A percentile compares a stretch with the other conserved stretches of the same genome.
Conservation (phyloP, 345 rosid species). For the Arabidopsis suecica region DNA sequence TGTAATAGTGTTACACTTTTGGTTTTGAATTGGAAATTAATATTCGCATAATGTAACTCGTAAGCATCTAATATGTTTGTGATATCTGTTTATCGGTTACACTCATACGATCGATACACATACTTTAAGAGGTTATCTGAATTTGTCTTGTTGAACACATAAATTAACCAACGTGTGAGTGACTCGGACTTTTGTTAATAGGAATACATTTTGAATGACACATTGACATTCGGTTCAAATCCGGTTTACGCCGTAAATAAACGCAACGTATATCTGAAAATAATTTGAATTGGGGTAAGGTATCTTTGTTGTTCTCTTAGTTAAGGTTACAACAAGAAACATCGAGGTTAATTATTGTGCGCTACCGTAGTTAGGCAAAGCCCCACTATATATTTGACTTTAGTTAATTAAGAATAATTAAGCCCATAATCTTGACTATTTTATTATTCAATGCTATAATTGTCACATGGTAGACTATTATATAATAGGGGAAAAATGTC, state of each 20-base stretch:
- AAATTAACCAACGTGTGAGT: too few species aligned
- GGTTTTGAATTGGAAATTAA: not conserved
- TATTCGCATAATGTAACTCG: not conserved
- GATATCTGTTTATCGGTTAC: too few species aligned
- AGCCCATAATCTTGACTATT: constrained; percentile 29
- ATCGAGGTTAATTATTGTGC: not conserved
- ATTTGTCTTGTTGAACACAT: too few species aligned
- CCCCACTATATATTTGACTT: constrained; percentile 32
- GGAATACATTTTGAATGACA: not conserved
- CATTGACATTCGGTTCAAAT: not conserved
- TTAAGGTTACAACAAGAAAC: constrained; percentile 20
- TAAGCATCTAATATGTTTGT: too few species aligned
- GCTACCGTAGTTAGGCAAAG: constrained; percentile 31
- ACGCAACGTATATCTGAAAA: not conserved
- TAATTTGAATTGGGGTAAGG: not conserved
- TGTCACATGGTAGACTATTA: not conserved
- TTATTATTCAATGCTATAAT: constrained; percentile 1
- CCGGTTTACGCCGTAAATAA: not conserved
- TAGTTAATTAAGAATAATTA: constrained; percentile 28
- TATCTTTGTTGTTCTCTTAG: not conserved
- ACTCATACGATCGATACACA: too few species aligned
- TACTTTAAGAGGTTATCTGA: too few species aligned
- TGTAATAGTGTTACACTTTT: not conserved
- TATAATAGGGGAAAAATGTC: too few species aligned
- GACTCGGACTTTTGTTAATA: not conserved